Base-by-base conservation (phyloP, 768 basidiomycete species). In the Pilatotrama ljubarskyi region DNA sequence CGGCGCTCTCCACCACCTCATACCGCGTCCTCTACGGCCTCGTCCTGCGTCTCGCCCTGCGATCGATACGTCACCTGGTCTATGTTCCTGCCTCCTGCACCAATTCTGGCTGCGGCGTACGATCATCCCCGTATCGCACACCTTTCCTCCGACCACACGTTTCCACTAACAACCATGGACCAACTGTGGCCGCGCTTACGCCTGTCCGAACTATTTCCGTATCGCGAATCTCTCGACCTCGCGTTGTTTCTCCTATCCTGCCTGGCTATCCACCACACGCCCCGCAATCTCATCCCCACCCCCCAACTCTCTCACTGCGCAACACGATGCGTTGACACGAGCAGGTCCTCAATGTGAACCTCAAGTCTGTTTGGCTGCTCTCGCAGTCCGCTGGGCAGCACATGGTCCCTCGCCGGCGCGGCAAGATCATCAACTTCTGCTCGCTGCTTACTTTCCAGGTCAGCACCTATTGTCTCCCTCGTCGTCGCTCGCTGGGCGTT, bases 361-460 rank as follows among this genome's bases (percentile, higher is more conserved):
- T 97, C 70, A 93, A 92, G 73, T 84, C 92, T 8, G 85, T 83
- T 58, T 97, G 89, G 83, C 80, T 93, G 26, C 87, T 95, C 62
- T 86, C 85, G 15, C 90, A 90, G 74, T 89, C 91, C 50, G 90
- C 89, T n/a, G 94, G 92, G 13, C 78, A 81, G 62, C 95, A 97
- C 76, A 95, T 95, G 93, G 84, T 95, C 11, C 85, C 80, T 54
- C 84, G 76, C 66, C 78, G 78, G 72, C 72, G 91, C 74, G 77
- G 93, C 32, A 87, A 88, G 71, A 85, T 88, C 67, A 86, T 89
- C 71, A 87, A 87, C 71, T 79, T 88, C 64, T 84, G 82, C 61
- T 83, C 81, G 48, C 74, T 84, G 40, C 64, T 82, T 52, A 79
- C 76, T 29, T 80, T 76, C 62, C 70, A 72, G 66, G 70, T 67